Conservation (phyloP, 1,284 basidiomycete species). For the Ustilago crameri region DNA sequence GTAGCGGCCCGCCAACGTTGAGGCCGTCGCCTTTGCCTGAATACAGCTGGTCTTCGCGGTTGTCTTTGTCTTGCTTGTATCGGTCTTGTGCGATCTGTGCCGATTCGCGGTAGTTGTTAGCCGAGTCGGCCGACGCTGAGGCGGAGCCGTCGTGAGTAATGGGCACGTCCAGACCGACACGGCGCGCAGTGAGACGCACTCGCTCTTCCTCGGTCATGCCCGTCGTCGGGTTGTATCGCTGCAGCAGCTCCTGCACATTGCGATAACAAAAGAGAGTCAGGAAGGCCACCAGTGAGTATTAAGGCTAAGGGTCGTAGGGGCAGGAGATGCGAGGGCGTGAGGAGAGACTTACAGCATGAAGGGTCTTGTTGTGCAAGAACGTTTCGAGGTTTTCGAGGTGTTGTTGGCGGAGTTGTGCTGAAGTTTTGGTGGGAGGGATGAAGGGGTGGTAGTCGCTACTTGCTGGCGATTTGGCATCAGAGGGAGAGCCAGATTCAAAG, state of each 20-base stretch:
- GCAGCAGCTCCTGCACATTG: conserved; percentile 73
- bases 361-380: conserved; percentile 78
- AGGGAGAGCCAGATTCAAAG: not conserved
- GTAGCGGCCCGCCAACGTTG: conserved; percentile 44
- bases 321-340: conserved; percentile 20
- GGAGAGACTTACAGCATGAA: conserved; percentile 72
- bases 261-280: conserved; percentile 72
- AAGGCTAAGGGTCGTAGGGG: not conserved
- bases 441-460: conserved; percentile 24
- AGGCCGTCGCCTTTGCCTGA: conserved; percentile 44
- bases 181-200: conserved; percentile 81
- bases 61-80: conserved; percentile 39
- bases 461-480: conserved; percentile 1
- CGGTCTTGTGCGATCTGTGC: conserved; percentile 44
- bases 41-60: conserved; percentile 38
- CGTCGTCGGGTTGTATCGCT: conserved; percentile 82
- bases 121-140: not conserved
- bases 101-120: conserved; percentile 32
- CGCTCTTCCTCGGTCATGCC: conserved; percentile 82
- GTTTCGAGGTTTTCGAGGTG: conserved; percentile 75
- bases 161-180: conserved; percentile 77
- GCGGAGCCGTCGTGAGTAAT: conserved; percentile 23
- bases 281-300: not conserved
- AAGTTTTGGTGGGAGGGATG: conserved; percentile 25
- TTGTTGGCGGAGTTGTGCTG: conserved; percentile 27